A percentile compares a stretch with the other conserved stretches of the same genome.
Conservation (phyloP, 1,284 basidiomycete species). For the Cryptococcus depauperatus region DNA sequence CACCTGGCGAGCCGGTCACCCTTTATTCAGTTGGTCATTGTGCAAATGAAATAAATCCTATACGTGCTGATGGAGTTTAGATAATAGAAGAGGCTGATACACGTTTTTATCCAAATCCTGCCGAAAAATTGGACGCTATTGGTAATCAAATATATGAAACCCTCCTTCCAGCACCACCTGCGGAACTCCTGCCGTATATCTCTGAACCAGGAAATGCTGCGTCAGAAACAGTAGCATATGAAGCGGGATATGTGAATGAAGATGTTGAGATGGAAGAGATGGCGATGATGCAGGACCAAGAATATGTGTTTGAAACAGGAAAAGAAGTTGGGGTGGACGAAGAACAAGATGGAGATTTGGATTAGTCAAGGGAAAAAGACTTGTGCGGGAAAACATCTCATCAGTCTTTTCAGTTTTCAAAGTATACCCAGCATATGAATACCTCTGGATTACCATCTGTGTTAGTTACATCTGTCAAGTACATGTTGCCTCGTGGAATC, state of each 20-base stretch:
- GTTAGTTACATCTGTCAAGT: neutral
- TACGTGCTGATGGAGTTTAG: constrained; percentile 45
- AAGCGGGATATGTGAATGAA: constrained; percentile 22
- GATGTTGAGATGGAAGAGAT: constrained; percentile 26
- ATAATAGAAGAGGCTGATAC: constrained; percentile 85
- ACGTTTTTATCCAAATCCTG: constrained; percentile 51
- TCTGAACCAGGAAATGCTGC: neutral
- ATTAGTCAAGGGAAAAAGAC: constrained; percentile 8
- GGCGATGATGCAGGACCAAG: constrained; percentile 26
- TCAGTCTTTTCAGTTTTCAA: neutral
- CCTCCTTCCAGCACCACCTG: constrained; percentile 17
- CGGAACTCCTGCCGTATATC: constrained; percentile 21
- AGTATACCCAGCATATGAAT: constrained; percentile 2
- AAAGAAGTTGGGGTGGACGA: constrained; percentile 15
- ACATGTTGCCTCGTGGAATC: neutral
- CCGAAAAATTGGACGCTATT: constrained; percentile 63
- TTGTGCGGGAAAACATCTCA: neutral
- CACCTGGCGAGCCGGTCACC: constrained; percentile 71
- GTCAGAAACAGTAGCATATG: constrained; percentile 6
- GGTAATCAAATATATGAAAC: constrained; percentile 51
- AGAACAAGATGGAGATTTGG: constrained; percentile 12
- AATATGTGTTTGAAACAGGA: constrained; percentile 38
- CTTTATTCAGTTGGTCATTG: constrained; percentile 68
- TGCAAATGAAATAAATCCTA: neutral
- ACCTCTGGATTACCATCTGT: neutral